A percentile compares a stretch with the other conserved stretches of the same genome.
Evolutionary conservation across 2,329 filamentous ascomycete genomes (phyloP).

Genomic region (Davidsoniella neocaledoniae): DNA sequence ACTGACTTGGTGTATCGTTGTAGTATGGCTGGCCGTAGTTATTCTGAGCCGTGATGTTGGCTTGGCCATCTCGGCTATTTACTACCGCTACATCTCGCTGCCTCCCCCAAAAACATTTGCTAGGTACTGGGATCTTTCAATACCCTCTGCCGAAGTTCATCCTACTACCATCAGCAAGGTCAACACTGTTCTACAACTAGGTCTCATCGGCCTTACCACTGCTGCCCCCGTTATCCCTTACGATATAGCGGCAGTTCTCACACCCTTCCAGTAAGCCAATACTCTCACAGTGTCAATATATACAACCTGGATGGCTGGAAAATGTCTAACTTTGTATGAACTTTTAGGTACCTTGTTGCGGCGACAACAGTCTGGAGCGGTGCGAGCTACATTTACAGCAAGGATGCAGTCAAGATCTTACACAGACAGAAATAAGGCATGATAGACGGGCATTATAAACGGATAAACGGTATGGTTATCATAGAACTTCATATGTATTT

Average conservation of each 20-base stretch:
- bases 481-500: too few species aligned
- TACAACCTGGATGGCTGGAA: too few species aligned
- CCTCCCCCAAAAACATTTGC: conserved; percentile 83
- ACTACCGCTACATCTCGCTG: conserved; percentile 89
- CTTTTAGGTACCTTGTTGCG: conserved; percentile 60
- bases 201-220: conserved; percentile 70
- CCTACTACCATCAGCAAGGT: conserved; percentile 76
- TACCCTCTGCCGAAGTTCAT: conserved; percentile 71
- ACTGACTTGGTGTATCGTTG: neutral
- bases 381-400: conserved; percentile 76
- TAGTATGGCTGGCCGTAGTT: conserved; percentile 73
- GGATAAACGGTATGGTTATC: too few species aligned
- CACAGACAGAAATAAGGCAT: conserved; percentile 15
- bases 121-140: conserved; percentile 92
- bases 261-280: conserved; percentile 43
- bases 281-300: neutral
- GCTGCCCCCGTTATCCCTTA: conserved; percentile 57
- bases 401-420: conserved; percentile 81
- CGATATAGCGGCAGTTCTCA: conserved; percentile 37
- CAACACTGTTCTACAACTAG: conserved; percentile 84
- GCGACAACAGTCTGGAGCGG: conserved; percentile 88
- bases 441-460: too few species aligned
- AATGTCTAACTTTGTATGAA: too few species aligned
- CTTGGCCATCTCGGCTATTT: conserved; percentile 72
- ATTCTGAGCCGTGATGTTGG: conserved; percentile 80